Evolutionary conservation across 176 grass and related monocot species (phyloP), one percentile per base, ranked within the genome.

Genomic region (Oryza glaberrima): DNA sequence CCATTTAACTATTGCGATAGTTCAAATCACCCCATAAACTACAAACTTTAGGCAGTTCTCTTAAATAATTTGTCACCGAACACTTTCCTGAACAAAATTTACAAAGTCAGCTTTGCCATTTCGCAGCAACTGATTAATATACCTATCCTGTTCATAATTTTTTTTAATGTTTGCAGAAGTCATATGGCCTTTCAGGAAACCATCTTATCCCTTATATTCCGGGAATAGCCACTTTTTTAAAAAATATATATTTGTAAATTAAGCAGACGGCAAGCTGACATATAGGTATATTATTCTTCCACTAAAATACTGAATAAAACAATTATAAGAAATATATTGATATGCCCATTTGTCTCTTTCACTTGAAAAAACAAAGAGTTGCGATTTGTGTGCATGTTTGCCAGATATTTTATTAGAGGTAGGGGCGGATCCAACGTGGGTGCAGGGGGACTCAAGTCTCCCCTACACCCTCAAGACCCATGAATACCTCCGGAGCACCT

Each of bases 171-270:
- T 44, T 1, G 10, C 8, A 4, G 4, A 63, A 45, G 52, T 32
- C 47, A 13, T 54, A 15, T 72, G 61, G 65, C 35, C 36, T 51
- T 73, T 46, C 76, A 78, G 44, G 54, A 45, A 88, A 83, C 69
- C 81, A n/a, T 67, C 46, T 69, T n/a, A 61, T 82, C 9, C 4
- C 11, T 20, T 66, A 23, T 38, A 45, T 20, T 16, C 16, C 25
- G 5, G 48, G 11, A 44, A 6, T 32, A 32, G 30, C 30, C 30
- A 2, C 30, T 32, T 32, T 32, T 32, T 32, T 32, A 3, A 32
- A 32, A 32, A 2, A 32, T 32, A 32, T 32, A 32, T 32, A 32
- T 15, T 7, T 65, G 3, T 43, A 43, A 12, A 46, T 60, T 17
- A 74, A 51, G 41, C 56, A 54, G 56, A 34, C 43, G 7, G 40